Conservation (phyloP, 1,284 basidiomycete genomes). For the Ustilago vetiveriae region DNA sequence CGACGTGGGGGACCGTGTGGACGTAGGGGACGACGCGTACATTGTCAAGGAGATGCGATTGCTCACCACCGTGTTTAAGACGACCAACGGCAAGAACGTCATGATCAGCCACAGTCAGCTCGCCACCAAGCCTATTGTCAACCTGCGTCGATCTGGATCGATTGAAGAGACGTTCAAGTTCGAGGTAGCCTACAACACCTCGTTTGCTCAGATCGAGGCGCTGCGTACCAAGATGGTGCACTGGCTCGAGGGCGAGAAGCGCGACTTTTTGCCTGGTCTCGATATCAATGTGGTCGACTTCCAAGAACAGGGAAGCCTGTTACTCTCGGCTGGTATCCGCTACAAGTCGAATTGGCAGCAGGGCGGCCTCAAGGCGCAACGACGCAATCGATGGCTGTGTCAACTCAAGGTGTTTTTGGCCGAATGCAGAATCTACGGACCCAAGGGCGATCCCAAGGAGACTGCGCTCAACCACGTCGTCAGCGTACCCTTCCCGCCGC, state of each 20-base stretch:
- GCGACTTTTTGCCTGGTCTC: conserved; percentile 65
- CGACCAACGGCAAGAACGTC: conserved; percentile 41
- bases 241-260: conserved; percentile 74
- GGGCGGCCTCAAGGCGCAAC: conserved; percentile 76
- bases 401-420: conserved; percentile 79
- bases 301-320: conserved; percentile 81
- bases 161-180: conserved; percentile 82
- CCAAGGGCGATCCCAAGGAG: conserved; percentile 70
- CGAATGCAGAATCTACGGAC: conserved; percentile 80
- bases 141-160: conserved; percentile 76
- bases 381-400: conserved; percentile 91
- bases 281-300: conserved; percentile 74
- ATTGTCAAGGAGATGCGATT: conserved; percentile 88
- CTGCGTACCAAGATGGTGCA: conserved; percentile 82
- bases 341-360: conserved; percentile 86
- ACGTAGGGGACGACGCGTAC: conserved; percentile 72
- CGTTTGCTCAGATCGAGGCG: conserved; percentile 82
- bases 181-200: conserved; percentile 81
- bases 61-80: conserved; percentile 73
- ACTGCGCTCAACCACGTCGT: conserved; percentile 26
- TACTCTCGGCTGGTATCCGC: conserved; percentile 82
- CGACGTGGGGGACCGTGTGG: conserved; percentile 80
- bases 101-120: conserved; percentile 46
- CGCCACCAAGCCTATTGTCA: conserved; percentile 72
- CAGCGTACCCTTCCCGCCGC: conserved; percentile 37